Evolutionary conservation across 306 rosid genomes (phyloP).

Genomic region (Spatholobus suberectus): DNA sequence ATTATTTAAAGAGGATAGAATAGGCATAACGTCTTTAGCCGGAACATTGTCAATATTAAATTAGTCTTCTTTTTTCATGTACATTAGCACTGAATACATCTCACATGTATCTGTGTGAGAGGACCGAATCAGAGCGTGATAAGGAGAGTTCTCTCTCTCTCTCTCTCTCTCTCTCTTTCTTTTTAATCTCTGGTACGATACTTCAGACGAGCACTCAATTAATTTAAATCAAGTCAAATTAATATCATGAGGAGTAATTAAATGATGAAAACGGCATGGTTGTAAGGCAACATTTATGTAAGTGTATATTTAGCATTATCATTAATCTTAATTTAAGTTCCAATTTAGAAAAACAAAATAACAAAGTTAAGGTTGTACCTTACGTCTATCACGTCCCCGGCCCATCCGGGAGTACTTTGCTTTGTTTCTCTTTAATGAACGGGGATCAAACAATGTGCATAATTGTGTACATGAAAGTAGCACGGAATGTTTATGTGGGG

Average conservation of each 20-base stretch:
- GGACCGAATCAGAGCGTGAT: neutral
- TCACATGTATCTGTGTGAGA: neutral
- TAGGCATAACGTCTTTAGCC: too few relatives aligned
- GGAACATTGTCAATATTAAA: too few relatives aligned
- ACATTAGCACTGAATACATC: neutral
- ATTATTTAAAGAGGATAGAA: too few relatives aligned
- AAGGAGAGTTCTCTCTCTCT: too few relatives aligned
- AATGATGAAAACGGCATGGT: too few relatives aligned
- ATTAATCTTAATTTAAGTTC: neutral
- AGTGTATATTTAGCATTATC: too few relatives aligned
- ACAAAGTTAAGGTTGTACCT: neutral
- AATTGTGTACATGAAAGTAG: neutral
- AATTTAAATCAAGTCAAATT: too few relatives aligned
- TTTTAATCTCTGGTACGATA: too few relatives aligned
- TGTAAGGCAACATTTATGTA: too few relatives aligned
- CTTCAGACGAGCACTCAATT: too few relatives aligned
- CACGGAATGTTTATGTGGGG: constrained; percentile 4
- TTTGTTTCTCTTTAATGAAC: neutral
- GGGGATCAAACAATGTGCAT: neutral
- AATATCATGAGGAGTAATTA: too few relatives aligned
- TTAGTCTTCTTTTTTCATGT: neutral
- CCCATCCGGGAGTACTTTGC: neutral
- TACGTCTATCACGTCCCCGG: neutral
- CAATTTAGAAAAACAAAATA: neutral
- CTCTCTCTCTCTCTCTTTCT: too few relatives aligned